Conservation (phyloP, 768 basidiomycete species). For the Terana coerulea region DNA sequence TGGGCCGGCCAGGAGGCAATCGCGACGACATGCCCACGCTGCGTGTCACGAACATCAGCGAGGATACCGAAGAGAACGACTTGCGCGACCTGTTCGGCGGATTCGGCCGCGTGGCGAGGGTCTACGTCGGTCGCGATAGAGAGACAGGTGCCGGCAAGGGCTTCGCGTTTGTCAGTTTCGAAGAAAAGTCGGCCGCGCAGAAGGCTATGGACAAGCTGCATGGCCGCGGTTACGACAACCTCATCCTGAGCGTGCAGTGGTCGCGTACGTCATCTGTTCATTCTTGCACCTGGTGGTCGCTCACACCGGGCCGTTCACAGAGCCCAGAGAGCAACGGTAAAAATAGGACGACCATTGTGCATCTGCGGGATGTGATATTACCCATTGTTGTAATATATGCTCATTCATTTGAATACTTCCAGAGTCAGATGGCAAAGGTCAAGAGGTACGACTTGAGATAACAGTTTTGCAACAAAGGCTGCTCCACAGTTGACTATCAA, state of each 20-base stretch:
- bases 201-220: conserved; percentile 89
- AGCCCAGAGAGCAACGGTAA: conserved; percentile 36
- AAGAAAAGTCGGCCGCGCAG: conserved; percentile 74
- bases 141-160: conserved; percentile 96
- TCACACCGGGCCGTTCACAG: conserved; percentile 18
- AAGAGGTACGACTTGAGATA: neutral
- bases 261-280: conserved; percentile 43
- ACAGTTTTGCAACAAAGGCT: neutral
- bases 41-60: conserved; percentile 94
- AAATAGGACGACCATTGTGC: neutral
- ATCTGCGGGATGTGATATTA: neutral
- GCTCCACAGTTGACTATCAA: neutral
- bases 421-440: neutral
- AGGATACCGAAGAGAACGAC: conserved; percentile 93
- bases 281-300: neutral
- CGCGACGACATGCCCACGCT: conserved; percentile 95
- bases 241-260: conserved; percentile 73
- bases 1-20: conserved; percentile 53
- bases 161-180: conserved; percentile 97
- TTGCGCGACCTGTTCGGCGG: conserved; percentile 84
- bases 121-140: conserved; percentile 92
- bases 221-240: conserved; percentile 88
- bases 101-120: conserved; percentile 84
- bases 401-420: neutral
- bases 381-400: neutral